A percentile compares a stretch with the other conserved stretches of the same genome.
These are phyloP conservation scores for Teunomyces cretensis DNA, from an alignment of 805 yeast genomes.

Conservation along the genomic window DNA sequence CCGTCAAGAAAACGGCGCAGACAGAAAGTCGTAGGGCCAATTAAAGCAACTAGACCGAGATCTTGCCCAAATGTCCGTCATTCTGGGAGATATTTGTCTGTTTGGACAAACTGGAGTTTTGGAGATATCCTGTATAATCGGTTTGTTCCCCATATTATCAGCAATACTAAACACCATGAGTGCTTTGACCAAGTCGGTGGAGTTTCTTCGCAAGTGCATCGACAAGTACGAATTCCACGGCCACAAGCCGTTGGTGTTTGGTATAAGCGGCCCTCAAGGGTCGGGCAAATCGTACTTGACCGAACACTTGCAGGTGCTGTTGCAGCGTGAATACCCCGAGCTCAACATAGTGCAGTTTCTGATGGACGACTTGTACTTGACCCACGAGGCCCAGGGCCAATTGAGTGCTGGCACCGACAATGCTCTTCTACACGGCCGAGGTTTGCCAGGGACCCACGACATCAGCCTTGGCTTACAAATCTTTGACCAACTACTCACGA, in stretches of 20 bases:
- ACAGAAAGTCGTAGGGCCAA: no score
- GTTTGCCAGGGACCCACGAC: slow-evolving; percentile 95
- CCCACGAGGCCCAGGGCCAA: slow-evolving; percentile 59
- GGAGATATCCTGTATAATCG: neutral
- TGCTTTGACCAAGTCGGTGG: slow-evolving; percentile 12
- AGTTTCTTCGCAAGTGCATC: slow-evolving; percentile 30
- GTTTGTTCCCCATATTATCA: neutral
- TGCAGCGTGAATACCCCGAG: slow-evolving; percentile 35
- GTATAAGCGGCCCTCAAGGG: slow-evolving; percentile 75
- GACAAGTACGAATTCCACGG: slow-evolving; percentile 18
- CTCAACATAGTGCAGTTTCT: slow-evolving; percentile 54
- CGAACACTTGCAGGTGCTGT: slow-evolving; percentile 30
- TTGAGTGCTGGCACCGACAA: slow-evolving; percentile 30
- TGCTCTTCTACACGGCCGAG: slow-evolving; percentile 69
- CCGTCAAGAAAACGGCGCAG: no score
- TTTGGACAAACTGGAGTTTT: no score
- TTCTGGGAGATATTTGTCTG: no score
- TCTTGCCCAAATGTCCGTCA: no score
- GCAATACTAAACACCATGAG: slow-evolving; percentile 7
- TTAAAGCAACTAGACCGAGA: no score
- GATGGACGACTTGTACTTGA: slow-evolving; percentile 83
- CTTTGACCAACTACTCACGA: slow-evolving; percentile 29
- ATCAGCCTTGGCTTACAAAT: slow-evolving; percentile 41
- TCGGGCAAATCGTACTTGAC: slow-evolving; percentile 71
- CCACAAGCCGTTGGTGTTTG: slow-evolving; percentile 48